Conservation (phyloP, 176 grass and related monocot genomes). For the Typha latifolia region DNA sequence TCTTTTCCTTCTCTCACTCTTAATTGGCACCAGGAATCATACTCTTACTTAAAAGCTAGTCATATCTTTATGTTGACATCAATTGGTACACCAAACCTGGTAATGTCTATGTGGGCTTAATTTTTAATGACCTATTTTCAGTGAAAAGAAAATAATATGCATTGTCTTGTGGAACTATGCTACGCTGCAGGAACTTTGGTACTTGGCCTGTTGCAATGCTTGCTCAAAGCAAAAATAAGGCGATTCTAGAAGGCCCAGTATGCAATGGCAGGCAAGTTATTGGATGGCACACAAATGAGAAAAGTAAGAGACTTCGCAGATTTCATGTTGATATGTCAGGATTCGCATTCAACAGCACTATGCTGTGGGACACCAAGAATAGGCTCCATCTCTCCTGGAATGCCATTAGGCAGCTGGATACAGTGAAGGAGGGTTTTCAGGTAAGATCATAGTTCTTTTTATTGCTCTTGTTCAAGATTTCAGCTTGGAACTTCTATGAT, state of each 20-base stretch:
- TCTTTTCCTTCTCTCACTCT: too few species aligned
- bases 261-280: constrained; percentile 75
- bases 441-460: constrained; percentile 16
- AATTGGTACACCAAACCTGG: too few species aligned
- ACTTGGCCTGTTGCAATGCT: constrained; percentile 89
- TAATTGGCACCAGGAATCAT: too few species aligned
- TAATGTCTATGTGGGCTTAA: too few species aligned
- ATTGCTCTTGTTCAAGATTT: neutral
- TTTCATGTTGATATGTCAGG: constrained; percentile 96
- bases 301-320: constrained; percentile 63
- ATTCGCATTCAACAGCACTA: constrained; percentile 96
- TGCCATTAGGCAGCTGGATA: constrained; percentile 72
- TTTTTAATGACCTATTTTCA: neutral
- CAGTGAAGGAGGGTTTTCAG: constrained; percentile 65
- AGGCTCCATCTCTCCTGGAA: constrained; percentile 68
- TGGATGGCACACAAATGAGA: constrained; percentile 79
- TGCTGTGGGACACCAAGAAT: constrained; percentile 78
- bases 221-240: constrained; percentile 36
- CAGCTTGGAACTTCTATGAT: too few species aligned
- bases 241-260: constrained; percentile 72
- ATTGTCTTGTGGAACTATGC: constrained; percentile 6
- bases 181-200: constrained; percentile 62
- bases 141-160: constrained; percentile 16
- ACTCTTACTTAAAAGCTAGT: too few species aligned
- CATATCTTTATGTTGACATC: too few species aligned